Evolutionary conservation across 2,329 filamentous ascomycete species (phyloP), one percentile per base, ranked within the genome.

Genomic region (Metarhizium album): DNA sequence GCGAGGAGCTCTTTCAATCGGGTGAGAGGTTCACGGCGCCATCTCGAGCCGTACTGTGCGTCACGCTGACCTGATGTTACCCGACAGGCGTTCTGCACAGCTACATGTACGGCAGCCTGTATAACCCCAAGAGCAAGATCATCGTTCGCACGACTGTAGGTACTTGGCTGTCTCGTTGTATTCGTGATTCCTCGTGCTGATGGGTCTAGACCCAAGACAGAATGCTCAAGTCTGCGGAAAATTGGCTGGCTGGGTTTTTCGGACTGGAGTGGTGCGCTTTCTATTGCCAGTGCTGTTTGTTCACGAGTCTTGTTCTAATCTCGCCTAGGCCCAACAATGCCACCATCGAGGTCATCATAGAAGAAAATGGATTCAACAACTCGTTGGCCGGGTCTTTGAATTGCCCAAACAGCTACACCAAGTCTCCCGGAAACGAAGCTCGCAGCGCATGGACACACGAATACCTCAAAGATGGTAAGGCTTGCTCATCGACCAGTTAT

Each of bases 221-320:
- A 23, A 90, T 90, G 86, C 70, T 85, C 22, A 83, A 89, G 63
- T 84, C 78, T 38, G 85, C 85, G 3, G 85, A 90, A 64, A 85
- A 90, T 64, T 90, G 88, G 66, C 69, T 89, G 61, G 83, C 85
- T 5, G 86, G 86, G 0, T 90, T 90, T 69, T 90, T 90, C 60
- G 86, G 86, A 0, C 74, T 88, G 0, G 78, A 84, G 45, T 90
- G 85, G 73, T 74, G 59, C 31, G 66, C 13, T 3, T 9, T 8
- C 29, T 20, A n/a, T 23, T n/a, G n/a, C n/a, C 3, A 42, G 8
- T 8, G 9, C 11, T 5, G 6, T 20, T 20, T 5, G 6, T 20
- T 20, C 18, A 9, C 37, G 20, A 40, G 37, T 16, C 16, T 16
- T 20, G 7, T 20, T 5, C 37, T 40, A 3, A 40, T 48, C 27